These are phyloP conservation scores for Dipteronia sinensis DNA, from an alignment of 345 rosid genomes.

Conservation along the genomic window DNA sequence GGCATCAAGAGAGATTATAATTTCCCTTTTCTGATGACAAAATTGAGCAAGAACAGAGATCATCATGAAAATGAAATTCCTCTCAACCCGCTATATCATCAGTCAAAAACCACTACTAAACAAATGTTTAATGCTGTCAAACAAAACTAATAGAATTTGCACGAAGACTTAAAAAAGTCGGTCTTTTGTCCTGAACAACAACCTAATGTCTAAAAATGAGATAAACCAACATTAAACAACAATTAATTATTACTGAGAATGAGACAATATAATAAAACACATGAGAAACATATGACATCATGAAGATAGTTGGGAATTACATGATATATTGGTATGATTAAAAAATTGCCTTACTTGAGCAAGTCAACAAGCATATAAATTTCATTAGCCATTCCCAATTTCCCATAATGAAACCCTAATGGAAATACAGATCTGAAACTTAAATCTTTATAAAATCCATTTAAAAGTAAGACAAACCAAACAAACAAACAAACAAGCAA, in stretches of 20 bases:
- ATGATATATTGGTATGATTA: background rate
- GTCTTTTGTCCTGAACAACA: background rate
- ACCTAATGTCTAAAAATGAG: background rate
- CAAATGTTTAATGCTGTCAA: background rate
- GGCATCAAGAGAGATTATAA: background rate
- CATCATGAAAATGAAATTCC: background rate
- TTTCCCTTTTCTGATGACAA: background rate
- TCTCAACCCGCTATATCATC: background rate
- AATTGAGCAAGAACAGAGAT: no score
- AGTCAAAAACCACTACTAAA: background rate
- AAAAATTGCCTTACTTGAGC: background rate
- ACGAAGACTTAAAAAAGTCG: background rate
- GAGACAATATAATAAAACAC: background rate
- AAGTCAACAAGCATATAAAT: background rate
- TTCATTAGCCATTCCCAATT: background rate
- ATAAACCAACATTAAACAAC: background rate
- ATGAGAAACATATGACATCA: background rate
- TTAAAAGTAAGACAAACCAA: background rate
- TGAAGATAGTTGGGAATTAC: background rate
- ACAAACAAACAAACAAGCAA: background rate
- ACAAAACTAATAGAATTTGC: background rate
- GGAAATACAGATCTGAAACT: background rate
- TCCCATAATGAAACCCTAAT: background rate
- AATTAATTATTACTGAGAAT: background rate
- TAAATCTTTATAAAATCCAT: background rate